A percentile compares a stretch with the other conserved stretches of the same genome.
Conservation (phyloP, 495 filamentous ascomycete genomes). For the Trichoderma erinaceum region DNA sequence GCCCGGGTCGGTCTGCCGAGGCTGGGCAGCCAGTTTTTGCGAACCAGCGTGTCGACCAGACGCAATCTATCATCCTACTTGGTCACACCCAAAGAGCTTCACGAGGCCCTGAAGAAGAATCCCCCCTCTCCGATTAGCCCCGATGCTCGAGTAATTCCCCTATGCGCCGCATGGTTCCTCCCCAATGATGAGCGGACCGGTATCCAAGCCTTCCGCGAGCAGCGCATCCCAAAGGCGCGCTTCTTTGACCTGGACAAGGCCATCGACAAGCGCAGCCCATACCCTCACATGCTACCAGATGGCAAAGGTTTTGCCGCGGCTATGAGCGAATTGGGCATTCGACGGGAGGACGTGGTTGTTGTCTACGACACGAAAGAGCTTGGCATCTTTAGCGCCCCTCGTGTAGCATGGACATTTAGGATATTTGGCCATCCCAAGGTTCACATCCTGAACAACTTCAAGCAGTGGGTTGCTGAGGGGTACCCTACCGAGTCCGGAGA, state of each 20-base stretch:
- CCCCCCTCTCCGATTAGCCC: constrained; percentile 66
- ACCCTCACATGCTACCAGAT: constrained; percentile 94
- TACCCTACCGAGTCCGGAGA: constrained; percentile 75
- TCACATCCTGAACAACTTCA: constrained; percentile 91
- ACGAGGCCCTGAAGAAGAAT: constrained; percentile 70
- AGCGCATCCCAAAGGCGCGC: constrained; percentile 77
- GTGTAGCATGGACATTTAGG: constrained; percentile 86
- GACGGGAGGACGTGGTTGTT: constrained; percentile 77
- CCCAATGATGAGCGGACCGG: constrained; percentile 86
- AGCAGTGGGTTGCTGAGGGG: constrained; percentile 76
- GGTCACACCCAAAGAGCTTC: constrained; percentile 76
- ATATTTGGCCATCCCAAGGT: constrained; percentile 89
- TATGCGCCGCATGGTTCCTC: constrained; percentile 94
- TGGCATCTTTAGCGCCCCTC: constrained; percentile 88
- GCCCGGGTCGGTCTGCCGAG: not conserved
- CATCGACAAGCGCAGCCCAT: constrained; percentile 79
- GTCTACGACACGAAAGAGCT: constrained; percentile 86
- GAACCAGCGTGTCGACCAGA: constrained; percentile 2
- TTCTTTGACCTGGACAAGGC: constrained; percentile 95
- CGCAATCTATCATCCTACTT: constrained; percentile 66
- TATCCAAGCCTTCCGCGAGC: constrained; percentile 63
- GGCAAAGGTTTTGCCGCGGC: constrained; percentile 73
- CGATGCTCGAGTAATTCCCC: constrained; percentile 71
- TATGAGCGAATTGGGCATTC: constrained; percentile 83
- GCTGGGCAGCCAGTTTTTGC: not conserved